Percentiles rank a stretch among this genome's conserved stretches.
Evolutionary conservation across 495 filamentous ascomycete genomes (phyloP).

Genomic region (Penicillium mononematosum): DNA sequence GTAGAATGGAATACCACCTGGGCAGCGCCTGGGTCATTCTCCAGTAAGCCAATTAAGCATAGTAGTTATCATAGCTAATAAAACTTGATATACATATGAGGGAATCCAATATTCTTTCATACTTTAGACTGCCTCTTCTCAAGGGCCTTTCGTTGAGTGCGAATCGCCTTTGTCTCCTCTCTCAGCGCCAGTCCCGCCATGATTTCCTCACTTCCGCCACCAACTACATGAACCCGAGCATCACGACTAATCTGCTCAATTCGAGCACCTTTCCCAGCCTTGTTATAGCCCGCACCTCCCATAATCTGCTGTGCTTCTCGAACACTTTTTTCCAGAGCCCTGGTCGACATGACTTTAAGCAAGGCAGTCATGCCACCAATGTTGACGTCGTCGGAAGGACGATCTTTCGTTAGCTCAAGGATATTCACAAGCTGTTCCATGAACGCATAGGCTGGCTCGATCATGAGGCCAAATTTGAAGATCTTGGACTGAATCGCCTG

Average conservation of each 20-base stretch:
- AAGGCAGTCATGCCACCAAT: conserved; percentile 50
- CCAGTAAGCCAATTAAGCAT: too few relatives aligned
- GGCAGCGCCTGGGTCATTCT: too few relatives aligned
- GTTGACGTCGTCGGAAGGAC: conserved; percentile 35
- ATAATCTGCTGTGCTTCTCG: conserved; percentile 62
- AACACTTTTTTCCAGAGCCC: conserved; percentile 54
- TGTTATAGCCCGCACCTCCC: conserved; percentile 57
- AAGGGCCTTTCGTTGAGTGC: conserved; percentile 32
- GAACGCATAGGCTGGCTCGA: conserved; percentile 50
- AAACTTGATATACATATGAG: too few relatives aligned
- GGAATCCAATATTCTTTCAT: conserved; percentile 6
- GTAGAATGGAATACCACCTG: background rate
- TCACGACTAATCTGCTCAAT: conserved; percentile 59
- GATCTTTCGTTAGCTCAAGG: conserved; percentile 40
- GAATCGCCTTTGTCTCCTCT: conserved; percentile 42
- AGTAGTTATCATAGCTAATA: too few relatives aligned
- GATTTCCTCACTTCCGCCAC: conserved; percentile 59
- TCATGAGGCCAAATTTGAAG: conserved; percentile 48
- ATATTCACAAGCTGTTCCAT: conserved; percentile 51
- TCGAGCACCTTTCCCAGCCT: conserved; percentile 48
- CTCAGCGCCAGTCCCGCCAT: conserved; percentile 52
- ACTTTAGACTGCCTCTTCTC: conserved; percentile 36
- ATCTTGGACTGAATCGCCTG: conserved; percentile 50
- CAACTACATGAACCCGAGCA: conserved; percentile 56
- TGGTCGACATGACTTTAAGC: conserved; percentile 55